Base-by-base conservation (phyloP, 768 basidiomycete genomes). In the Kwoniella europaea region DNA sequence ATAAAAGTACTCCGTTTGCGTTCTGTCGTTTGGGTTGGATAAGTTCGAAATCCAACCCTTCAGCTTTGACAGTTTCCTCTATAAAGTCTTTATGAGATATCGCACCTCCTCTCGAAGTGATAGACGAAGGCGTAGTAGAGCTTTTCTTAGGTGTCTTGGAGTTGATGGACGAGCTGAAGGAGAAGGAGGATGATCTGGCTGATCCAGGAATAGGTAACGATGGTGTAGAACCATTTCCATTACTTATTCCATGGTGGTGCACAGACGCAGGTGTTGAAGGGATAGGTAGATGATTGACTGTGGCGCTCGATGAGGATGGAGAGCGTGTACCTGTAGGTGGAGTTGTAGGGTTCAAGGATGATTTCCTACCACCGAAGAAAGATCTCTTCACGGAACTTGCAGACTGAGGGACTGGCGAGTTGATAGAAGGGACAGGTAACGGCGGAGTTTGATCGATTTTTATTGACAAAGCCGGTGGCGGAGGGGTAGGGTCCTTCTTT, bases 31-130 rank as follows among this genome's bases (percentile, higher is more conserved):
- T 70, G 4, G 79, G 78, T 54, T 81, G 77, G 27, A 81, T 67
- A 12, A 81, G 61, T 64, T 81, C 79, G 63, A 81, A 81, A 44
- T 81, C 78, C 61, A 81, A 68, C 18, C 79, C 79, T 52, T 77
- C 75, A 12, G 76, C 77, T 73, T 81, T 79, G 69, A 81, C 71
- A 6, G 79, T 81, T 29, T 79, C 78, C 42, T 79, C 78, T 5
- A 63, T 63, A 55, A 68, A 81, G 60, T 81, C 79, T 58, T 79
- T 79, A 65, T 81, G 74, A 22, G 66, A 69, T 5, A 81, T 61
- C 15, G 41, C 22, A 43, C 59, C 54, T 22, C 24, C 24, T 12
- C 59, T 52, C 20, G 68, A 24, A 10, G 57, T 29, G 10, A 43
- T 29, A 35, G 41, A 35, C 18, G 61, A 54, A 27, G 35, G 50